A percentile compares a stretch with the other conserved stretches of the same genome.
phyloP scores from a whole-genome alignment of 495 filamentous ascomycete genomes.

The Penicillium pancosmium region DNA sequence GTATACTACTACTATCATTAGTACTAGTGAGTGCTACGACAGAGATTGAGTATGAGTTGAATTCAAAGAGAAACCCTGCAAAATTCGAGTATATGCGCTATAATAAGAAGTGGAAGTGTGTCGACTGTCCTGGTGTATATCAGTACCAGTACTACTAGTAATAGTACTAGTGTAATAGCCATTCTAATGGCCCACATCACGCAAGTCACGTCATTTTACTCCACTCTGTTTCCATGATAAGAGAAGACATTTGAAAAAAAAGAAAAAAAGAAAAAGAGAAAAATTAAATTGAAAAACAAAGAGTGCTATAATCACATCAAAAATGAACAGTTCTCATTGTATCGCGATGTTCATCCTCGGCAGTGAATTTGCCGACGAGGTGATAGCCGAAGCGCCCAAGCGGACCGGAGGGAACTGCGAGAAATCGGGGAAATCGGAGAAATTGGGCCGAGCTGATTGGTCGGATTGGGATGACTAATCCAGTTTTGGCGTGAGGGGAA shows the following conservation, averaged over 20 bases:
- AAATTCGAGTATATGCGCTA: no score
- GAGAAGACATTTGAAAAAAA: neutral
- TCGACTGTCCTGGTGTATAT: no score
- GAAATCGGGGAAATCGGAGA: neutral
- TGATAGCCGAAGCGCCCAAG: neutral
- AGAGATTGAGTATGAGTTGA: no score
- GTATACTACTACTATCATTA: no score
- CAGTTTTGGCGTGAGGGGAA: neutral
- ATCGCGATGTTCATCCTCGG: neutral
- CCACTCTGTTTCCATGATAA: conserved; percentile 1
- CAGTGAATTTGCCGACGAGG: neutral
- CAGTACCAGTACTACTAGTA: no score
- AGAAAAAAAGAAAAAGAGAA: neutral
- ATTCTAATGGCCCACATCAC: neutral
- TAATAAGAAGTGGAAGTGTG: no score
- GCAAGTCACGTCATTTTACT: neutral
- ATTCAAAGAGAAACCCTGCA: no score
- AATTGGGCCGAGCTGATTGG: neutral
- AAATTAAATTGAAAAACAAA: no score
- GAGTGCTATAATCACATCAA: no score
- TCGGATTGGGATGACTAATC: neutral
- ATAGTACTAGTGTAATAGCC: no score
- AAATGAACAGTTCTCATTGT: neutral
- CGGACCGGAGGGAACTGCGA: neutral
- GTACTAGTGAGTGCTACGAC: no score